These are phyloP conservation scores for Sphagnum magellanicum DNA, from an alignment of 228 moss, liverwort and hornwort species.

Conservation along the genomic window DNA sequence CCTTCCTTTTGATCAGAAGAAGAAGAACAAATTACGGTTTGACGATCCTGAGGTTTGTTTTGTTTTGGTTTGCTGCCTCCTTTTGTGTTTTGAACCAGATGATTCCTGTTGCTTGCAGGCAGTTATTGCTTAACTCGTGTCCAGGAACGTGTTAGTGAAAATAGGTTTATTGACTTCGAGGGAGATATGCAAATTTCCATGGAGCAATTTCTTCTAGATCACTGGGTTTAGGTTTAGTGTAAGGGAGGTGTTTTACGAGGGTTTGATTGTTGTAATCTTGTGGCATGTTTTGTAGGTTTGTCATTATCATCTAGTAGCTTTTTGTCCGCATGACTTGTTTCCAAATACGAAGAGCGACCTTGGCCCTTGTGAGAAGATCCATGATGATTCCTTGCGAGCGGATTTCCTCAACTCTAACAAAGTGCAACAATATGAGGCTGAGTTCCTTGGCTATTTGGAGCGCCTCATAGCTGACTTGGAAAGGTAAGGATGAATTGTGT, in stretches of 20 bases:
- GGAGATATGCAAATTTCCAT: too few relatives aligned
- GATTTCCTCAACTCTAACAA: conserved; percentile 65
- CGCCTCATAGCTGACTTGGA: conserved; percentile 89
- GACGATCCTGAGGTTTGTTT: conserved; percentile 74
- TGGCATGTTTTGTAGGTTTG: conserved; percentile 52
- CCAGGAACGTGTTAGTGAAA: too few relatives aligned
- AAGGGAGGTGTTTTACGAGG: too few relatives aligned
- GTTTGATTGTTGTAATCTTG: too few relatives aligned
- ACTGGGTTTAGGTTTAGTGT: too few relatives aligned
- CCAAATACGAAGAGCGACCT: conserved; percentile 96
- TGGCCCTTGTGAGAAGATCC: conserved; percentile 77
- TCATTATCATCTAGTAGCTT: conserved; percentile 84
- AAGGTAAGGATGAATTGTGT: conserved; percentile 31
- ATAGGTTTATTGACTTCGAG: too few relatives aligned
- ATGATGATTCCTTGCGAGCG: conserved; percentile 75
- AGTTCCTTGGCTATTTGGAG: conserved; percentile 83
- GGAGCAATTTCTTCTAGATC: too few relatives aligned
- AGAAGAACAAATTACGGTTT: conserved; percentile 68
- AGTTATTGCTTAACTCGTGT: too few relatives aligned
- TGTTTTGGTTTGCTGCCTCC: too few relatives aligned
- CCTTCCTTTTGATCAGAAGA: conserved; percentile 83
- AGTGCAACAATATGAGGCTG: conserved; percentile 79
- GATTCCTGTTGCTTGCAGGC: too few relatives aligned
- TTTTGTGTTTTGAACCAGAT: too few relatives aligned
- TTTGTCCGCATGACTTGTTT: conserved; percentile 95